A percentile compares a stretch with the other conserved stretches of the same genome.
These are phyloP conservation scores for Lenwebbia sp. DNA, from an alignment of 345 rosid genomes.

Conservation along the genomic window DNA sequence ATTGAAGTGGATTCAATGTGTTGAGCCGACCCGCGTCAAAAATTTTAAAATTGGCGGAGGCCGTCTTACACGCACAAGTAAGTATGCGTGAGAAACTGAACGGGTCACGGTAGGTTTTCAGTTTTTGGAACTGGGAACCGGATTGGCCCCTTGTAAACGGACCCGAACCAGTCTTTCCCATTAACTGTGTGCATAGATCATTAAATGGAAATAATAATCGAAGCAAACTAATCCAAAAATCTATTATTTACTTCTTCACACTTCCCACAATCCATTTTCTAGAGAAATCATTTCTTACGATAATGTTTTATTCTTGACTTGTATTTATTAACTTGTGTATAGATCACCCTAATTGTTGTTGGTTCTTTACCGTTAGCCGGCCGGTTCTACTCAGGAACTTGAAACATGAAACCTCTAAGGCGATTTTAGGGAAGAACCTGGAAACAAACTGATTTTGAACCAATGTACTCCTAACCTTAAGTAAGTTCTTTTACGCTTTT, in stretches of 20 bases:
- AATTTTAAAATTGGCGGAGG: not conserved
- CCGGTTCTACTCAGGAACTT: not conserved
- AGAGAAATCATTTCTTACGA: not conserved
- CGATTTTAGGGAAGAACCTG: not conserved
- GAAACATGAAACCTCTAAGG: not conserved
- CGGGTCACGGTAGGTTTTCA: not conserved
- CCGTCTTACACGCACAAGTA: not conserved
- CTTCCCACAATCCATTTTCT: not conserved
- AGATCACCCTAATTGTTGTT: not conserved
- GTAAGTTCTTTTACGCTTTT: not conserved
- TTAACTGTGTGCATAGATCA: not conserved
- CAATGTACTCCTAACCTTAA: not conserved
- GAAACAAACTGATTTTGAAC: not conserved
- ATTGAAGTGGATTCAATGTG: not conserved
- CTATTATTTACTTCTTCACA: not conserved
- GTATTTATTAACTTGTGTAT: not conserved
- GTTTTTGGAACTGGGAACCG: not conserved
- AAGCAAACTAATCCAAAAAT: not conserved
- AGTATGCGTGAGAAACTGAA: not conserved
- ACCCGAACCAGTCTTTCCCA: not conserved
- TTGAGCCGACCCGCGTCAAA: not conserved
- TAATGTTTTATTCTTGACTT: not conserved
- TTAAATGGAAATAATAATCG: not conserved
- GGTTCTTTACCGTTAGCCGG: not conserved
- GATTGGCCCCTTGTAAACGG: not conserved